Base-by-base conservation (phyloP, 352 stramenopile species). In the Achlya hypogyna region DNA sequence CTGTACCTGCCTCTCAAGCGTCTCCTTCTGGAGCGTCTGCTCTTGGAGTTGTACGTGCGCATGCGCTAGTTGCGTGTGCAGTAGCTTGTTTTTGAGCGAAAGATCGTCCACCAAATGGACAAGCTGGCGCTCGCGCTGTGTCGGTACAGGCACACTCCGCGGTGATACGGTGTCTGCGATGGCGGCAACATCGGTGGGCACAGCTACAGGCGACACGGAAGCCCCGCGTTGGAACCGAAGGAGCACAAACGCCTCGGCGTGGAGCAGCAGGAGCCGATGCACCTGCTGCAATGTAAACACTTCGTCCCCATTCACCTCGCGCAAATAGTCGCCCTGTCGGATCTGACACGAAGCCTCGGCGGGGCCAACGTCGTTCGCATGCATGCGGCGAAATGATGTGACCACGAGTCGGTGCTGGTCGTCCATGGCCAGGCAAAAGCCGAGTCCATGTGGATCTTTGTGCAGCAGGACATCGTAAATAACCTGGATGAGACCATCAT, bases 371-470 rank as follows among this genome's bases (percentile, higher is more conserved):
- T 64, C 54, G 22, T 38, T 38, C 6, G 54, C 54, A 27, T 64
- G 54, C 2, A 64, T 34, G 8, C 54, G 35, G 4, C 54, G 54
- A 20, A 64, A 64, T 38, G 54, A 64, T 20, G 54, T 51, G n/a
- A 64, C 54, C 22, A 64, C 34, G 31, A 64, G 23, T 16, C 32
- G n/a, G 25, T 51, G 31, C 18, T 49, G 32, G 31, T 64, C 54
- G 40, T 64, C 54, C 32, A 64, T 27, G 10, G 54, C 54, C 3
- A 64, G 40, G 35, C 54, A 64, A 31, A 64, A 38, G 31, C 54
- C 54, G 18, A 64, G 54, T 5, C 54, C 54, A n/a, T 64, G 23
- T 5, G 32, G 35, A 27, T 64, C 54, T 29, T 64, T 64, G 20
- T 64, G 54, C 4, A 64, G 54, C 28, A 64, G 23, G 31, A 64